Evolutionary conservation across 139 green algal genomes (phyloP), one percentile per base, ranked within the genome.

Genomic region (Chlamydomonas sphaeroides): DNA sequence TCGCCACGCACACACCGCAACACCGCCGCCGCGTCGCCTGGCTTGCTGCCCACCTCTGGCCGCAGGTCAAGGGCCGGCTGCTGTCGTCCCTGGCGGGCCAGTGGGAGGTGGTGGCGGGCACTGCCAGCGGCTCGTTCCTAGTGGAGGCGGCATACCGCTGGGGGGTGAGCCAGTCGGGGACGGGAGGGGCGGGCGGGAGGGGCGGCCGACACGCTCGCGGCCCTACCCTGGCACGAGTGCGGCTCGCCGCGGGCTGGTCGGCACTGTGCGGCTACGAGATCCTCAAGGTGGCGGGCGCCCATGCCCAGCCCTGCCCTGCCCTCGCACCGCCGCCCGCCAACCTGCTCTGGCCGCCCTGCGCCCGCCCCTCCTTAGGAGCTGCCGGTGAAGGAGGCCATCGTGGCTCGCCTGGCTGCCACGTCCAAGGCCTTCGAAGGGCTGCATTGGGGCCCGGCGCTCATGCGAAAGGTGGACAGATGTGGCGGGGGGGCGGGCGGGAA

Each of bases 51-150:
- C n/a, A n/a, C n/a, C n/a, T n/a, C n/a, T n/a, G n/a, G n/a, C n/a
- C n/a, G n/a, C 38, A 93, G 83, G 65, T 85, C 28, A 89, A 89
- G 49, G 63, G 77, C 39, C 36, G 69, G 74, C 71, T 95, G 70
- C 62, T 95, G 63, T 14, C 42, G 20, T 84, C 84, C 67, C 83
- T 95, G 80, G 28, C 42, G 2, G 87, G 23, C 15, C 74, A 53
- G 36, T 81, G 74, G 61, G 68, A 65, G 20, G 41, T 33, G 56
- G 71, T 85, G 57, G 79, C 79, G 2, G 3, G 20, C 39, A 85
- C 79, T 35, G 79, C 28, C n/a, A 57, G 68, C 1, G 79, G 79
- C 41, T 57, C 33, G 42, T 85, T 79, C 69, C 79, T 85, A 32
- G 41, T 85, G 56, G 79, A 85, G 79, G 35, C 53, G 35, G 70